These are phyloP conservation scores for Vanderwaltozyma polyspora DNA, from an alignment of 805 yeast species.

Conservation along the genomic window DNA sequence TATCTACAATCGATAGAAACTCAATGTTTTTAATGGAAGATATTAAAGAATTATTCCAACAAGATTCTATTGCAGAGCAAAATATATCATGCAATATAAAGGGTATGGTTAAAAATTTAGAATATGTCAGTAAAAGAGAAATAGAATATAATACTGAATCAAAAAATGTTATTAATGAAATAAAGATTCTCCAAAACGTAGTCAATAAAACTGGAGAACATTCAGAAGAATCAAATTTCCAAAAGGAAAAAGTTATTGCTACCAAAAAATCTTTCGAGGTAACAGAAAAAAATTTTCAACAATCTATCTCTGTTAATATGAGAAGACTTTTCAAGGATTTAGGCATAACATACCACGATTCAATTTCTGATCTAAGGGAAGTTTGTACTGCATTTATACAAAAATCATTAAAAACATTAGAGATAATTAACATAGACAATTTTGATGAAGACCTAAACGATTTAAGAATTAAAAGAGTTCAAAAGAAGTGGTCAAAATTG, in stretches of 20 bases:
- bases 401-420: slow-evolving; percentile 13
- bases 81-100: slow-evolving; percentile 11
- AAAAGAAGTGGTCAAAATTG: slow-evolving; percentile 17
- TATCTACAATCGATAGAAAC: slow-evolving; percentile 6
- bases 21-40: slow-evolving; percentile 11
- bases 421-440: slow-evolving; percentile 7
- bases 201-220: slow-evolving; percentile 14
- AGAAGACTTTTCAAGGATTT: slow-evolving; percentile 18
- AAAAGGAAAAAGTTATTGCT: slow-evolving; percentile 14
- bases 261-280: slow-evolving; percentile 12
- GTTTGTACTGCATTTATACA: slow-evolving; percentile 12
- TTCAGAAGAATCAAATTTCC: slow-evolving; percentile 16
- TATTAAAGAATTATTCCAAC: slow-evolving; percentile 14
- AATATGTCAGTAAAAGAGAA: slow-evolving; percentile 18
- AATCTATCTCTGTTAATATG: slow-evolving; percentile 14
- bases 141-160: slow-evolving; percentile 13
- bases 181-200: slow-evolving; percentile 11
- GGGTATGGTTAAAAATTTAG: slow-evolving; percentile 12
- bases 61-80: slow-evolving; percentile 16
- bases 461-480: slow-evolving; percentile 15
- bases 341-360: slow-evolving; percentile 17
- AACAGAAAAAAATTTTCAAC: slow-evolving; percentile 15
- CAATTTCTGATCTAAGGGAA: slow-evolving; percentile 16
- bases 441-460: slow-evolving; percentile 17
- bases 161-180: slow-evolving; percentile 11